Conservation (phyloP, 2,329 filamentous ascomycete species). For the Xylariaceae sp. region DNA sequence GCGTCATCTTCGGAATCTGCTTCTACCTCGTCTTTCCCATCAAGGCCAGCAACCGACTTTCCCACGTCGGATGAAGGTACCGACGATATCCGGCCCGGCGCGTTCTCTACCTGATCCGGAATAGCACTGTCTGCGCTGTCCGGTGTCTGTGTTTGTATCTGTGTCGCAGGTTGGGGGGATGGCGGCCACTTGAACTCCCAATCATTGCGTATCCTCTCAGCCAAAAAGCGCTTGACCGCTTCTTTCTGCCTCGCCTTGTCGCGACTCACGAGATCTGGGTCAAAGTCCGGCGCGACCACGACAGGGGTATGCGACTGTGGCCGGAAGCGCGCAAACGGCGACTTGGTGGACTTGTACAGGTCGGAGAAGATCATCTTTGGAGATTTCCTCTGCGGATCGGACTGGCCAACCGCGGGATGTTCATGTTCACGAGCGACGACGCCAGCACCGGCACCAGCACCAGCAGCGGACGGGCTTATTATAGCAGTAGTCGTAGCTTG, state of each 20-base stretch:
- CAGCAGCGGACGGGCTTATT: no score
- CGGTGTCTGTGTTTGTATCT: not conserved
- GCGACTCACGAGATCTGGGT: conserved; percentile 56
- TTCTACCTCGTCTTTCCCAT: conserved; percentile 33
- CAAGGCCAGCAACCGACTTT: conserved; percentile 25
- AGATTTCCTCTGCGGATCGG: not conserved
- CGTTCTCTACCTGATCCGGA: conserved; percentile 1
- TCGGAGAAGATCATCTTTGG: conserved; percentile 55
- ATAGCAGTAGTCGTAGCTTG: not conserved
- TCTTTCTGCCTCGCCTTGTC: conserved; percentile 62
- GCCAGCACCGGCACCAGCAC: no score
- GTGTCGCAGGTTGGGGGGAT: conserved; percentile 1
- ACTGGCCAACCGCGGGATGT: not conserved
- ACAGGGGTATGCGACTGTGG: conserved; percentile 27
- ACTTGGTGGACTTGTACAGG: conserved; percentile 53
- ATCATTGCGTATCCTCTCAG: conserved; percentile 51
- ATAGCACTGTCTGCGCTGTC: not conserved
- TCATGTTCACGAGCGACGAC: no score
- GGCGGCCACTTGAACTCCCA: conserved; percentile 58
- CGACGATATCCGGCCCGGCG: not conserved
- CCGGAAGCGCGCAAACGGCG: conserved; percentile 49
- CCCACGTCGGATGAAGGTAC: not conserved
- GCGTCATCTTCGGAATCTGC: conserved; percentile 38
- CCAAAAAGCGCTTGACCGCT: conserved; percentile 53
- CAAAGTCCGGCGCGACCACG: conserved; percentile 39